A percentile compares a stretch with the other conserved stretches of the same genome.
Conservation (phyloP, 2,329 filamentous ascomycete species). For the Botrytis medusae region DNA sequence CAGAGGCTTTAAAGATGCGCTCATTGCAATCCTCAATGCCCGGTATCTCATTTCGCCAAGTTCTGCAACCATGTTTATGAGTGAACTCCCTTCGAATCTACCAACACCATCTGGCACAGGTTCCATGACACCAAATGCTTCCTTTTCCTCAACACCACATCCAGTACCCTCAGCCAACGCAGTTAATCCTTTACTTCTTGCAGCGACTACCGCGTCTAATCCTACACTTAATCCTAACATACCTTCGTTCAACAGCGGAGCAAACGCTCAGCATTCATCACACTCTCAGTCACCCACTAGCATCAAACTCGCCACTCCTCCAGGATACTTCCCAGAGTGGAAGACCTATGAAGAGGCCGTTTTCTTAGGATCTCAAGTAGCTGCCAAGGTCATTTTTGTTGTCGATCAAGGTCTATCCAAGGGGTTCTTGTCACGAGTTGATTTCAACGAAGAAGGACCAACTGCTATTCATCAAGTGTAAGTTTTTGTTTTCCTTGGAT, state of each 20-base stretch:
- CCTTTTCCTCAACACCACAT: slow-evolving; percentile 53
- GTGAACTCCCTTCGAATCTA: slow-evolving; percentile 90
- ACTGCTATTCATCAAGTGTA: slow-evolving; percentile 41
- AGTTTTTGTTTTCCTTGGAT: slow-evolving; percentile 24
- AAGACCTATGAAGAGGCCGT: slow-evolving; percentile 58
- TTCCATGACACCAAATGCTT: slow-evolving; percentile 71
- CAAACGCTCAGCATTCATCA: slow-evolving; percentile 50
- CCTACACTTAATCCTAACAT: slow-evolving; percentile 41
- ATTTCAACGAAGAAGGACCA: slow-evolving; percentile 41
- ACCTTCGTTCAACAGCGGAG: slow-evolving; percentile 39
- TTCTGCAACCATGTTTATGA: slow-evolving; percentile 94
- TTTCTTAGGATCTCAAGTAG: slow-evolving; percentile 71
- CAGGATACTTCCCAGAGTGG: slow-evolving; percentile 71
- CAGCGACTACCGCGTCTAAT: slow-evolving; percentile 70
- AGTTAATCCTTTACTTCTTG: slow-evolving; percentile 89
- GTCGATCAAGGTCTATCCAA: slow-evolving; percentile 62
- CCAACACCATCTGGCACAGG: slow-evolving; percentile 89
- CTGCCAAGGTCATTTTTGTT: slow-evolving; percentile 69
- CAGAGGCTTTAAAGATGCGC: slow-evolving; percentile 82
- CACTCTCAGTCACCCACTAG: slow-evolving; percentile 68
- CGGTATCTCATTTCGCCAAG: slow-evolving; percentile 91
- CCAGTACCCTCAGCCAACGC: slow-evolving; percentile 57
- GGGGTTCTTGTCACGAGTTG: slow-evolving; percentile 63
- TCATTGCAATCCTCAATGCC: slow-evolving; percentile 73
- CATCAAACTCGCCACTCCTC: slow-evolving; percentile 64